Percentiles rank a stretch among this genome's conserved stretches.
phyloP scores from a whole-genome alignment of 2,329 filamentous ascomycete genomes.

The Fusarium domesticum region DNA sequence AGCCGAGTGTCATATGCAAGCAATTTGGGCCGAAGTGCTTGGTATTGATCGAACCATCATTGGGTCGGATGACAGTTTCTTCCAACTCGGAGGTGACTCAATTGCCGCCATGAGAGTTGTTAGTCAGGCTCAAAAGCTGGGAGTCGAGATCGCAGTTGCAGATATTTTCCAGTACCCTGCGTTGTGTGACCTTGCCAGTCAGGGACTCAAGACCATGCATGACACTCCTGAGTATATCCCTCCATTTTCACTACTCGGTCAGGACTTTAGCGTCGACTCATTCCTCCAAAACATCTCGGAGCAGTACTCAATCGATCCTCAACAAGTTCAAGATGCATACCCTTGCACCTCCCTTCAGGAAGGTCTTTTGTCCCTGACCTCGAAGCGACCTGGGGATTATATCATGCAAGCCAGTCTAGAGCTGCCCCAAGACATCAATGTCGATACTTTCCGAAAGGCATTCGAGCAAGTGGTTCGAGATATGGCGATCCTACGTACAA shows the following conservation, averaged over 20 bases:
- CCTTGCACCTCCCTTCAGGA: not conserved
- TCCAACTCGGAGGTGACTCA: conserved; percentile 3
- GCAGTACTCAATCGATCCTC: not conserved
- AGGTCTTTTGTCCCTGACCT: not conserved
- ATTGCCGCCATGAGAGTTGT: conserved; percentile 1
- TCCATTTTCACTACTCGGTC: not conserved
- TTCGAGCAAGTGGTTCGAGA: not conserved
- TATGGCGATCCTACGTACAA: not conserved
- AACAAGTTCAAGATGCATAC: not conserved
- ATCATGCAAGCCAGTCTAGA: not conserved
- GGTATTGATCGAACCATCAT: not conserved
- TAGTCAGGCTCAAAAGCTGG: not conserved
- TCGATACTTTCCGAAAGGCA: not conserved
- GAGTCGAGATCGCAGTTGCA: not conserved
- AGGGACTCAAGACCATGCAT: not conserved
- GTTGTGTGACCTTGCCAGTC: not conserved
- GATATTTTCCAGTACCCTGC: conserved; percentile 4
- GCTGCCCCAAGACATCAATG: not conserved
- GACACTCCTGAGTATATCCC: not conserved
- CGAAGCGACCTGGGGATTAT: not conserved
- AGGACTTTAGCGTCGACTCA: not conserved
- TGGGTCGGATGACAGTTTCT: conserved; percentile 3
- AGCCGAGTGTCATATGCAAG: not conserved
- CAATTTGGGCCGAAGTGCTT: not conserved
- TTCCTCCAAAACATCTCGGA: not conserved